Conservation (phyloP, 345 rosid species). For the Salix brachista region DNA sequence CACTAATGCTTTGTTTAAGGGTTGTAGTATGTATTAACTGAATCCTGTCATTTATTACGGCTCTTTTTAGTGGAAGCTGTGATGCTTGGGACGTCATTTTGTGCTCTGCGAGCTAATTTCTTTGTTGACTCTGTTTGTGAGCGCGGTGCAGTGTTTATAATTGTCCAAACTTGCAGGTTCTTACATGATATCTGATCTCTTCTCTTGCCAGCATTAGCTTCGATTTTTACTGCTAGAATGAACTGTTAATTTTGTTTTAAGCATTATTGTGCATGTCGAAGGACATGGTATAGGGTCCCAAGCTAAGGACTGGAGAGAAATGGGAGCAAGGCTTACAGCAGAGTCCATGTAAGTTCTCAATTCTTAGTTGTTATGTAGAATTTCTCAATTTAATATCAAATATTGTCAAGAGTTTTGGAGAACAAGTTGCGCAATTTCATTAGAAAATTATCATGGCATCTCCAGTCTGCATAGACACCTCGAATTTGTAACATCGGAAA, state of each 20-base stretch:
- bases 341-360: not conserved
- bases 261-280: not conserved
- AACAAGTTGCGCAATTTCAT: not conserved
- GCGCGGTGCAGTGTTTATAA: not conserved
- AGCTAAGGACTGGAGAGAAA: not conserved
- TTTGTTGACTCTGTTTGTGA: not conserved
- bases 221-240: not conserved
- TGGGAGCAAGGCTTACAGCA: not conserved
- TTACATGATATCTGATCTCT: not conserved
- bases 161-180: not conserved
- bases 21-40: not conserved
- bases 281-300: not conserved
- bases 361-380: not conserved
- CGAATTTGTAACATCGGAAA: not conserved
- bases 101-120: not conserved
- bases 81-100: not conserved
- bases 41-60: conserved; percentile 10
- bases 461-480: not conserved
- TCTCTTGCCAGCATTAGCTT: not conserved
- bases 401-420: not conserved
- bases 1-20: not conserved
- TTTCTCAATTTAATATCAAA: not conserved
- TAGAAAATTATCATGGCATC: not conserved
- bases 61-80: conserved; percentile 17
- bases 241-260: not conserved